Evolutionary conservation across 495 filamentous ascomycete genomes (phyloP).

Genomic region (Daldinia loculata): DNA sequence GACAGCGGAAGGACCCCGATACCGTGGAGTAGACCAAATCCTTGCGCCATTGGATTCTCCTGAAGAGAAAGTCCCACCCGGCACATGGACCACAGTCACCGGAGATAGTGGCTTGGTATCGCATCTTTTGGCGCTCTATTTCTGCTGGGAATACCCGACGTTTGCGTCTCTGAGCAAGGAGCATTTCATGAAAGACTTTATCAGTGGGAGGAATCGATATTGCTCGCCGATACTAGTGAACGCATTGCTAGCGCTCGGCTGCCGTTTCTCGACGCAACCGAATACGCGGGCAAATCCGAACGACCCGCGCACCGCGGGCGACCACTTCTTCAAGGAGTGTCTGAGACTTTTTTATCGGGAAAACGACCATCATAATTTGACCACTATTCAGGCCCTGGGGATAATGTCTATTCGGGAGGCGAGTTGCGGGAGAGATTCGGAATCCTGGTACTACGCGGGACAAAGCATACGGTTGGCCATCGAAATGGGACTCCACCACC

Average conservation of each 20-base stretch:
- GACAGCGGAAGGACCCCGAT: slow-evolving; percentile 33
- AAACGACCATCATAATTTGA: slow-evolving; percentile 67
- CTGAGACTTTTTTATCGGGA: slow-evolving; percentile 66
- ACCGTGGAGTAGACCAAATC: slow-evolving; percentile 50
- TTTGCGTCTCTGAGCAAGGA: slow-evolving; percentile 76
- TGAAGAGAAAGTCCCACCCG: slow-evolving; percentile 50
- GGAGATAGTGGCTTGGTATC: slow-evolving; percentile 64
- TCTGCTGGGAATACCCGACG: slow-evolving; percentile 83
- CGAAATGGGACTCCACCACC: slow-evolving; percentile 70
- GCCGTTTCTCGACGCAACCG: slow-evolving; percentile 73
- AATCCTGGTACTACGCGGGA: slow-evolving; percentile 72
- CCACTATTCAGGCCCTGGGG: slow-evolving; percentile 79
- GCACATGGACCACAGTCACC: slow-evolving; percentile 70
- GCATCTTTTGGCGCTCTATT: slow-evolving; percentile 75
- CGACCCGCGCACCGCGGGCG: slow-evolving; percentile 71
- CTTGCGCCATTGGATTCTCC: slow-evolving; percentile 46
- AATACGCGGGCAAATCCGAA: slow-evolving; percentile 67
- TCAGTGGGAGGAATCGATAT: slow-evolving; percentile 62
- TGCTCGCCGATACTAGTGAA: slow-evolving; percentile 81
- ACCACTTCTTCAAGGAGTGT: slow-evolving; percentile 76
- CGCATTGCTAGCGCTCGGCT: slow-evolving; percentile 75
- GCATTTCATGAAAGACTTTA: slow-evolving; percentile 74
- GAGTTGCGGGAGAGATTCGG: slow-evolving; percentile 70
- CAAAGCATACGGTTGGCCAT: slow-evolving; percentile 71
- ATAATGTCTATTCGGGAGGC: slow-evolving; percentile 77